Evolutionary conservation across 2,329 filamentous ascomycete species (phyloP), one percentile per base, ranked within the genome.

Genomic region (Calcarisporium arbuscula): DNA sequence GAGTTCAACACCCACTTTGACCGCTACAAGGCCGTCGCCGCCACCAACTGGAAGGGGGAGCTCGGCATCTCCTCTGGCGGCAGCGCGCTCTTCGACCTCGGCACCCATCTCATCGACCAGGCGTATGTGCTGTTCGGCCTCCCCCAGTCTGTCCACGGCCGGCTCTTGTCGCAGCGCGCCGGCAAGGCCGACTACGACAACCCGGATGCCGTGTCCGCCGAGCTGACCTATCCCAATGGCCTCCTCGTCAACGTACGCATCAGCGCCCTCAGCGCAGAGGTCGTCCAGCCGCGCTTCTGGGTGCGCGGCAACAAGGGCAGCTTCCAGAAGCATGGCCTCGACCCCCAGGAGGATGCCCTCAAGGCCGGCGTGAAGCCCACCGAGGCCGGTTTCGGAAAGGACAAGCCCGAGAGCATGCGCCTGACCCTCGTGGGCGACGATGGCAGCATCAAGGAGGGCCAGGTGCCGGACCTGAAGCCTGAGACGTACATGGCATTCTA

Each of bases 1-100:
- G 84, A 90, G 60, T 85, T 83, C 51, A 77, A 88, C 57, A 82
- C 81, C 16, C 84, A 89, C 62, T 89, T 89, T 51, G 85, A 90
- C 57, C 77, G 85, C 14, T 80, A 83, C 61, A 74, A 78, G 14
- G 67, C 80, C 11, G 66, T 68, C 19, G 64, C 70, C 25, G 73
- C 77, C 17, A 53, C 65, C 37, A 68, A 62, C 32, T 90, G 85
- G 85, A 88, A 88, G 66, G 73, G 69, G 25, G 56, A 54, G 11
- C 65, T 82, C 35, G 60, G 67, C 19, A 72, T 81, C 49, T 54
- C 61, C 14, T 67, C 79, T 12, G 84, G 79, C 9, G 78, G 80
- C 25, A 80, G 82, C 22, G 78, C 68, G 16, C 63, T 88, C 16
- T 89, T 82, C 51, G 85, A 89, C 49, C 67, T 90, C 2, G 85